phyloP scores from a whole-genome alignment of 176 grass and related monocot species.

The Raddia guianensis region DNA sequence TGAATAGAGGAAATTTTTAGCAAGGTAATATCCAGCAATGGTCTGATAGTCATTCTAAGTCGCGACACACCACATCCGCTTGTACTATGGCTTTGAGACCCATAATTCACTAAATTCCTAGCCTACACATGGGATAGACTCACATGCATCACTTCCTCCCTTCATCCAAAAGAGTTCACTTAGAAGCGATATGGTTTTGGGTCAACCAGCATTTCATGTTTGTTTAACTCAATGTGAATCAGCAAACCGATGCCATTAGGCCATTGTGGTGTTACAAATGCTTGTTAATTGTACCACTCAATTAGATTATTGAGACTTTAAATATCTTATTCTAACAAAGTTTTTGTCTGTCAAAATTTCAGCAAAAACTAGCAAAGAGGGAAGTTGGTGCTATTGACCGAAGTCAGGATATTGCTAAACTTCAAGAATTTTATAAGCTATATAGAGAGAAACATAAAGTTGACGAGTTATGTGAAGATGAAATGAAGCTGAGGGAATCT shows the following conservation, averaged over 20 bases:
- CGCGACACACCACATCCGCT: not conserved
- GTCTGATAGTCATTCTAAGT: not conserved
- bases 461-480: slow-evolving; percentile 87
- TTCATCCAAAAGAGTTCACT: too few relatives aligned
- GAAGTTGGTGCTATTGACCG: slow-evolving; percentile 75
- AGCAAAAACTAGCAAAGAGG: slow-evolving; percentile 92
- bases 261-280: too few relatives aligned
- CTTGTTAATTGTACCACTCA: slow-evolving; percentile 1
- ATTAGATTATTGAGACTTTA: slow-evolving; percentile 3
- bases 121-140: too few relatives aligned
- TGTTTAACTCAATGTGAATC: too few relatives aligned
- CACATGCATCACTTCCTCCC: too few relatives aligned
- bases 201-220: too few relatives aligned
- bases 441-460: slow-evolving; percentile 91
- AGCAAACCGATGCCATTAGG: too few relatives aligned
- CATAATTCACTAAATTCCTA: too few relatives aligned
- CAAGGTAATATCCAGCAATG: not conserved
- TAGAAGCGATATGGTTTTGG: too few relatives aligned
- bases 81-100: not conserved
- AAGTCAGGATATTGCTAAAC: slow-evolving; percentile 73
- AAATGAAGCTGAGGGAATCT: slow-evolving; percentile 92
- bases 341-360: slow-evolving; percentile 37
- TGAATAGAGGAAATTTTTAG: not conserved
- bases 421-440: slow-evolving; percentile 94
- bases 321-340: slow-evolving; percentile 21